Conservation (phyloP, 805 yeast species). For the Sugiyamaella chiloensis region DNA sequence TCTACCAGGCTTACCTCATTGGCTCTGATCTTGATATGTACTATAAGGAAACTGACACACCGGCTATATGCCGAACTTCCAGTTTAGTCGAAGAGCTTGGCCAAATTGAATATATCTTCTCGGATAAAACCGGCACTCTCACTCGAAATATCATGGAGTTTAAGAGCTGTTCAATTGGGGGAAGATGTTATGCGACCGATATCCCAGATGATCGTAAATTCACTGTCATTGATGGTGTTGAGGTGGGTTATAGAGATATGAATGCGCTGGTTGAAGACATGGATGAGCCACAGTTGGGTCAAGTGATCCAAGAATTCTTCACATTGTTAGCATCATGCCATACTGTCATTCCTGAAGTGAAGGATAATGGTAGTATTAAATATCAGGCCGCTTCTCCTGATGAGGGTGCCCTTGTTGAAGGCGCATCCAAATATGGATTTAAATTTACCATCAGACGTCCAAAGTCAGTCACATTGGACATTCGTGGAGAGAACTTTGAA, state of each 20-base stretch:
- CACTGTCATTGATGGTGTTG: constrained; percentile 71
- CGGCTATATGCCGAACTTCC: constrained; percentile 92
- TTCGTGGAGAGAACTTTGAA: constrained; percentile 49
- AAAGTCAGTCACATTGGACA: constrained; percentile 64
- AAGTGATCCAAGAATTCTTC: constrained; percentile 68
- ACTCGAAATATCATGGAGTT: constrained; percentile 97
- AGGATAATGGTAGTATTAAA: constrained; percentile 50
- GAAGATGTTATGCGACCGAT: constrained; percentile 78
- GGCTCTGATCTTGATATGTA: constrained; percentile 94
- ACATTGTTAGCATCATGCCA: constrained; percentile 89
- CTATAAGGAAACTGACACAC: constrained; percentile 82
- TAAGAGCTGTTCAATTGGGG: constrained; percentile 89
- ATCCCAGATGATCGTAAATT: constrained; percentile 89
- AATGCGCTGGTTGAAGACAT: constrained; percentile 52
- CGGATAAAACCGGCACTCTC: constrained; percentile 96
- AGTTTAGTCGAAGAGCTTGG: constrained; percentile 96
- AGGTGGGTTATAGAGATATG: constrained; percentile 73
- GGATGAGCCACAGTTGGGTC: constrained; percentile 39
- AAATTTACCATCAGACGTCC: constrained; percentile 84
- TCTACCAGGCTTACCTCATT: constrained; percentile 90
- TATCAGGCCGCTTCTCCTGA: constrained; percentile 99
- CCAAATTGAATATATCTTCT: constrained; percentile 91
- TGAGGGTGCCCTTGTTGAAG: constrained; percentile 97
- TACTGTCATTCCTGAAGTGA: constrained; percentile 91
- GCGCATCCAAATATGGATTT: constrained; percentile 88